Base-by-base conservation (phyloP, 345 rosid genomes). In the Dipteronia sinensis region DNA sequence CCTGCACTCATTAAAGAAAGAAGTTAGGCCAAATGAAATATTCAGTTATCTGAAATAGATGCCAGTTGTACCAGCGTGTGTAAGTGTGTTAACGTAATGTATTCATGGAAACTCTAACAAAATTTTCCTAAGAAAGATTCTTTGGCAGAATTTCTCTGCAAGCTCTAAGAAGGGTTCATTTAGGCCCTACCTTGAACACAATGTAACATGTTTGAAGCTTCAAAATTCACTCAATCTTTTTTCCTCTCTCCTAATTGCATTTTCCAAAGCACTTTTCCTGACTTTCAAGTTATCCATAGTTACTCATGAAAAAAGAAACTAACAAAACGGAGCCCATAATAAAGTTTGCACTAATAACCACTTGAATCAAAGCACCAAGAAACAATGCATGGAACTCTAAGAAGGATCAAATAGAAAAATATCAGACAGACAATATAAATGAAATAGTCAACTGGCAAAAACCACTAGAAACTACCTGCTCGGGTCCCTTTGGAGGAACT, bases 401-500 rank as follows among this genome's bases (percentile, higher is more conserved):
- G 65, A 44, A 9, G 10, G 20, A 12, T 38, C 7, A 15, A 13
- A 44, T 69, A 20, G 68, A 19, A 67, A 55, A 66, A 16, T 40
- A 62, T 44, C 64, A 65, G 15, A 59, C 58, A 12, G 71, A 7
- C 1, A 10, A 19, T 6, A 27, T 13, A 16, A 5, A 8, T 19
- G 1, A 55, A 46, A 64, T 46, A 29, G 64, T 49, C 51, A 46
- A 67, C 34, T 31, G 55, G 76, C 20, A 70, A 61, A 69, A 74
- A n/a, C 40, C 19, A 74, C 65, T 72, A 47, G 29, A 65, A 58
- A 40, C 68, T 86, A 94, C 98, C 99, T 92, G 92, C 65, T 83
- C 90, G 74, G 93, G 89, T 84, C 95, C 98, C 78, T 78, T 93
- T 10, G 88, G 94, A 79, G 97, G 94, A 65, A 80, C 84, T 38